Evolutionary conservation across 257 asterid species (phyloP), one percentile per base, ranked within the genome.

Genomic region (Sherardia arvensis): DNA sequence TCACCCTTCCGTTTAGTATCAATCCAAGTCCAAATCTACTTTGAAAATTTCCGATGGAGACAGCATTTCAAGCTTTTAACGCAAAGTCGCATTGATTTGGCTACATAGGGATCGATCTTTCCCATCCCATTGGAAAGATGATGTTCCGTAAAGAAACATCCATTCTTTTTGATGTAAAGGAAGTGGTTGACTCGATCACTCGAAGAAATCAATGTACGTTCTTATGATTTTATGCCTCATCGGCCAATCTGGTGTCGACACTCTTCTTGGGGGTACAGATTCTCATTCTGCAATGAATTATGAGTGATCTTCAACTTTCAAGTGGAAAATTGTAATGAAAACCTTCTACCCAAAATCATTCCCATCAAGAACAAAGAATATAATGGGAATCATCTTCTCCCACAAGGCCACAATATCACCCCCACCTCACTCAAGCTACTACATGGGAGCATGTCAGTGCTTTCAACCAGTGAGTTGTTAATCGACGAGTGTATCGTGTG

Each of bases 51-150:
- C 10, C 14, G 26, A 9, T 8, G 26, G 7, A 43, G 51, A 43
- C 51, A 43, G 17, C 4, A 43, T 43, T 43, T 15, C 51, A 43
- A 43, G 4, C 20, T 14, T 40, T 38, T 33, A 33, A 33, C 17
- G 12, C 47, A 38, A 38, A 10, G 43, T 36, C 47, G 17, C 51
- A 43, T 43, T n/a, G n/a, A n/a, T n/a, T 43, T 34, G 43, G 43
- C 12, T 9, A 30, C 4, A 30, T 3, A 30, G 7, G 10, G 38
- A 34, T 75, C 72, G 54, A 73, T 79, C 75, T 79, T 66, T 81
- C 89, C 84, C 26, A 71, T 79, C 66, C 76, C 66, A 70, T 79
- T 78, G 90, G 90, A 83, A 67, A 64, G 53, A 43, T 15, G 51
- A 43, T 43, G 51, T 43, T n/a, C 67, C 58, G 23, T 22, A 20